Conservation (phyloP, 2,329 filamentous ascomycete genomes). For the Dactylella cylindrospora region DNA sequence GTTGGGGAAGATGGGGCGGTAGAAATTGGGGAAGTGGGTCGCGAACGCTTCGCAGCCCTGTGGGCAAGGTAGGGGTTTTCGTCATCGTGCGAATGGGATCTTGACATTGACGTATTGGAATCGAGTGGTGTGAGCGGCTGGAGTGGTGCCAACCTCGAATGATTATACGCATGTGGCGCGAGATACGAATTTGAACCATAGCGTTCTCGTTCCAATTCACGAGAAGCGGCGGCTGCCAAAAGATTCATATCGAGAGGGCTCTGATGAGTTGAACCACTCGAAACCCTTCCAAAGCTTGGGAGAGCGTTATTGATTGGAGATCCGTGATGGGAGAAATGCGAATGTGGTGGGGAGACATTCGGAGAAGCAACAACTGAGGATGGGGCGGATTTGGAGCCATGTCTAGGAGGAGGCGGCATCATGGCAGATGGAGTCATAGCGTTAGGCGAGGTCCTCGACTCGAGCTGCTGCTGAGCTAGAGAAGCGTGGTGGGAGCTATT, state of each 20-base stretch:
- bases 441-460: constrained; percentile 58
- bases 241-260: constrained; percentile 63
- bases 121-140: constrained; percentile 69
- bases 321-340: constrained; percentile 65
- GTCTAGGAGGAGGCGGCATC: constrained; percentile 78
- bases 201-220: constrained; percentile 64
- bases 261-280: constrained; percentile 56
- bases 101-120: constrained; percentile 94
- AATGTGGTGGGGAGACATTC: constrained; percentile 92
- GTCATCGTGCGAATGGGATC: constrained; percentile 78
- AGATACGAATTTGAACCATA: constrained; percentile 54
- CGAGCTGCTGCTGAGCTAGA: constrained; percentile 52
- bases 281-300: constrained; percentile 59
- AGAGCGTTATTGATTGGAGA: constrained; percentile 62
- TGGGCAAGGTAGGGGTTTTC: constrained; percentile 75
- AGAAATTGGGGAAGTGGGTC: constrained; percentile 91
- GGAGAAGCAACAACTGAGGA: constrained; percentile 85
- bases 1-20: constrained; percentile 94
- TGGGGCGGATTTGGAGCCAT: constrained; percentile 83
- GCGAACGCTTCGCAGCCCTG: constrained; percentile 79
- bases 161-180: constrained; percentile 52
- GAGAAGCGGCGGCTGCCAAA: constrained; percentile 68
- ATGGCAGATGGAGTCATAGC: constrained; percentile 58
- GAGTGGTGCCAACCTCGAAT: constrained; percentile 54
- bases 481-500: constrained; percentile 51